Evolutionary conservation across 192 early-diverging fungal species (phyloP), one percentile per base, ranked within the genome.

Genomic region (Coemansia sp.): DNA sequence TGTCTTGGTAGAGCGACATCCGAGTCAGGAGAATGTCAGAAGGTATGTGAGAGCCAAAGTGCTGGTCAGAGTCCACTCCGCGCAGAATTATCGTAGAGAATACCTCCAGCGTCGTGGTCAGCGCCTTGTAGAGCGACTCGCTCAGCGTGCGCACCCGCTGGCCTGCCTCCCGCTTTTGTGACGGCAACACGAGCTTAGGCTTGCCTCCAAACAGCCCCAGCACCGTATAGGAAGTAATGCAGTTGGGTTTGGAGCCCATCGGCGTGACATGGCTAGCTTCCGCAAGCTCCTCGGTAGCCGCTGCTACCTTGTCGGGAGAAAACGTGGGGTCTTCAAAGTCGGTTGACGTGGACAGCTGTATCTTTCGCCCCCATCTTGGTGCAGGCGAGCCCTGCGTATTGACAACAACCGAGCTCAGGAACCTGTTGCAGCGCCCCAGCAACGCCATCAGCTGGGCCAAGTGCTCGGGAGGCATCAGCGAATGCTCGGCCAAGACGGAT

Each of bases 71-170:
- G 38, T 70, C 71, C 43, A 70, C 52, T 2, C 52, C 37, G 10
- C 67, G 76, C 41, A 70, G 9, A 8, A 73, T 53, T 5, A 69
- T 59, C 8, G 67, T 62, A 2, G 70, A 73, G 35, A 67, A 70
- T 22, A 73, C 70, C n/a, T 52, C 41, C 3, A 70, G 41, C 15
- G 65, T 56, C 15, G 76, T 73, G n/a, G 53, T 63, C 11, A 80
- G 67, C n/a, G 61, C 57, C 26, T 52, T 52, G 58, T 73, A 73
- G 14, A 80, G 60, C 56, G 76, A 63, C 19, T 60, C 53, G 29
- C 63, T 67, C 15, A 80, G 44, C 2, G 42, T 39, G 50, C 60
- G 56, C 8, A 50, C 29, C 37, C 55, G 72, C 44, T 58, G 46
- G 12, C 41, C 3, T 44, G 57, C n/a, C 38, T 17, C 35, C 18